Conservation (phyloP, 768 basidiomycete genomes). For the Amyloporia xantha region DNA sequence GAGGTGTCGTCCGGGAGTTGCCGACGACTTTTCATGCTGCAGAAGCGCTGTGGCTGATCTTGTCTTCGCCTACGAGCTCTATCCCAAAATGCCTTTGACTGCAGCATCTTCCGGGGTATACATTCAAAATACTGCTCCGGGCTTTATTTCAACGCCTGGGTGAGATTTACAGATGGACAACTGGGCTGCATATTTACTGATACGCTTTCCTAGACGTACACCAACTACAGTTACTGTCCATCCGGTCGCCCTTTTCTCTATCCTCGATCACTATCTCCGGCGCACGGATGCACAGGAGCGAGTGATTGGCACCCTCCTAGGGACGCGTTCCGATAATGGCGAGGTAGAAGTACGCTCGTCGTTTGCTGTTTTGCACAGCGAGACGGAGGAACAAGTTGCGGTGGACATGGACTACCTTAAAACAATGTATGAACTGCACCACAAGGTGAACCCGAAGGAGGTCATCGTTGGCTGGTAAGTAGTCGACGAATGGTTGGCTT, state of each 20-base stretch:
- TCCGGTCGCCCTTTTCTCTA: conserved; percentile 88
- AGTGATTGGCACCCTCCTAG: conserved; percentile 94
- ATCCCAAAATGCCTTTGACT: conserved; percentile 40
- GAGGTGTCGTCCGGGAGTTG: conserved; percentile 21
- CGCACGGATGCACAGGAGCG: conserved; percentile 75
- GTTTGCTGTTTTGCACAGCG: conserved; percentile 90
- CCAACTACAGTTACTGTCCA: conserved; percentile 77
- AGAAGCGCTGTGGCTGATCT: conserved; percentile 13
- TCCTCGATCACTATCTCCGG: conserved; percentile 95
- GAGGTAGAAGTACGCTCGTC: conserved; percentile 72
- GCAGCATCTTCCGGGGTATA: conserved; percentile 39
- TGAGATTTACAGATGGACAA: too few relatives aligned
- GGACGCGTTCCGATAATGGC: conserved; percentile 53
- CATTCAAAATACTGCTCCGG: conserved; percentile 29
- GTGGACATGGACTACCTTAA: conserved; percentile 97
- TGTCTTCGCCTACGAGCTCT: conserved; percentile 9
- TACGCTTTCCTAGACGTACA: conserved; percentile 67
- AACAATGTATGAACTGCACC: conserved; percentile 86
- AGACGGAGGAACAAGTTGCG: conserved; percentile 88
- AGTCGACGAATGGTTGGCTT: too few relatives aligned
- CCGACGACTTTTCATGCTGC: conserved; percentile 24
- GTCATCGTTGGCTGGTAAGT: conserved; percentile 92
- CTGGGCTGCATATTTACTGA: too few relatives aligned
- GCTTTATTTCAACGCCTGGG: conserved; percentile 27
- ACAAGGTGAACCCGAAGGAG: conserved; percentile 79